These are phyloP conservation scores for Diversispora eburnea DNA, from an alignment of 192 early-diverging fungal genomes.

Conservation along the genomic window DNA sequence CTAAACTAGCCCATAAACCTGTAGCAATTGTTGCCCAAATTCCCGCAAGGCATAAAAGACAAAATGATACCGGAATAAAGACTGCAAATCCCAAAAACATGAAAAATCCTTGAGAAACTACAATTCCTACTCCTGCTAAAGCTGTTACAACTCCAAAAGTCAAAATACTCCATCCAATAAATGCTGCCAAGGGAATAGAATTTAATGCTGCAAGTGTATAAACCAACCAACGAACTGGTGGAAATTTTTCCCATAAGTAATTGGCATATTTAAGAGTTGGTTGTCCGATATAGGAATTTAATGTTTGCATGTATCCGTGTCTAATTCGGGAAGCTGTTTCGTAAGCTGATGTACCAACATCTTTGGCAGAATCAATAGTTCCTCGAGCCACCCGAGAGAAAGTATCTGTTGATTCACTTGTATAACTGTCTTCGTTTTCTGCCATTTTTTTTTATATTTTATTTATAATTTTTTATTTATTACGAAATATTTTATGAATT, in stretches of 20 bases:
- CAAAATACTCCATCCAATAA: not conserved
- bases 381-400: too few species aligned
- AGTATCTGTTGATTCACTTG: too few species aligned
- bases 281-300: not conserved
- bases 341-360: not conserved
- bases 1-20: not conserved
- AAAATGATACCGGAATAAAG: not conserved
- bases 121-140: slow-evolving; percentile 13
- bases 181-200: not conserved
- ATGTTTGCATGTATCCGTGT: not conserved
- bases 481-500: too few species aligned
- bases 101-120: not conserved
- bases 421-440: too few species aligned
- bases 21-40: not conserved
- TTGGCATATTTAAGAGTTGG: not conserved
- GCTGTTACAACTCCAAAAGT: not conserved
- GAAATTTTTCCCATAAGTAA: slow-evolving; percentile 2
- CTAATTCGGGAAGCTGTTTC: not conserved
- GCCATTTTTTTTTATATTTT: too few species aligned
- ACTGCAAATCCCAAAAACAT: not conserved
- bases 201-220: not conserved
- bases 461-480: too few species aligned
- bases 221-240: not conserved
- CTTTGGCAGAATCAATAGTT: not conserved
- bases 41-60: not conserved